phyloP scores from a whole-genome alignment of 2,329 filamentous ascomycete genomes.

The Fusarium verticillioides region DNA sequence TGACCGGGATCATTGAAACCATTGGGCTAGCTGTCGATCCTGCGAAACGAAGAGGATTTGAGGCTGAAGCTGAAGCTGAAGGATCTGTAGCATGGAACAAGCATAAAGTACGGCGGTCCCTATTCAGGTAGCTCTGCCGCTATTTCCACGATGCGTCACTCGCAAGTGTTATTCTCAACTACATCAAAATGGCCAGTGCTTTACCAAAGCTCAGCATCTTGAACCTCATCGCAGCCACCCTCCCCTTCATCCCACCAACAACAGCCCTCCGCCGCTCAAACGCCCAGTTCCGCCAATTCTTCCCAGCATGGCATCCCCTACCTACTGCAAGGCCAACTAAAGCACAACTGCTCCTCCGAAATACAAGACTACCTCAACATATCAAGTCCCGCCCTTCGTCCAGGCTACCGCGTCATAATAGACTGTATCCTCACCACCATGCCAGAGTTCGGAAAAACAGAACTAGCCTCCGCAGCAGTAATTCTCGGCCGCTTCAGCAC shows the following conservation, averaged over 20 bases:
- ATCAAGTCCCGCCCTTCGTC: not conserved
- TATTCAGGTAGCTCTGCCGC: too few species aligned
- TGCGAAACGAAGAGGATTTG: not conserved
- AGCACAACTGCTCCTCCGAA: not conserved
- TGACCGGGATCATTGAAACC: not conserved
- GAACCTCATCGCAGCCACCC: not conserved
- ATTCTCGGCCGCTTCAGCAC: conserved; percentile 22
- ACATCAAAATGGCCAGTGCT: too few species aligned
- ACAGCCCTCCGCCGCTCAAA: conserved; percentile 15
- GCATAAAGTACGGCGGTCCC: not conserved
- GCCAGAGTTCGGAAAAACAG: conserved; percentile 41
- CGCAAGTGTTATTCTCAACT: not conserved
- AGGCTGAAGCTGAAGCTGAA: not conserved
- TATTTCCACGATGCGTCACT: not conserved
- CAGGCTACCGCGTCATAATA: conserved; percentile 29
- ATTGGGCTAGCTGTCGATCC: accelerated
- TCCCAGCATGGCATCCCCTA: conserved; percentile 25
- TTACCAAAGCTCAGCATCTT: too few species aligned
- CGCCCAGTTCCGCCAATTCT: conserved; percentile 28
- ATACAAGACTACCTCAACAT: conserved; percentile 4
- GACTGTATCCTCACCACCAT: conserved; percentile 32
- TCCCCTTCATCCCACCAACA: not conserved
- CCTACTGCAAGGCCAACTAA: conserved; percentile 5
- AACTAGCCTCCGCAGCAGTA: conserved; percentile 36
- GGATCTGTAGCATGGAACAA: not conserved